Evolutionary conservation across 1,284 basidiomycete species (phyloP), one percentile per base, ranked within the genome.

Genomic region (Ustanciosporium gigantosporum): DNA sequence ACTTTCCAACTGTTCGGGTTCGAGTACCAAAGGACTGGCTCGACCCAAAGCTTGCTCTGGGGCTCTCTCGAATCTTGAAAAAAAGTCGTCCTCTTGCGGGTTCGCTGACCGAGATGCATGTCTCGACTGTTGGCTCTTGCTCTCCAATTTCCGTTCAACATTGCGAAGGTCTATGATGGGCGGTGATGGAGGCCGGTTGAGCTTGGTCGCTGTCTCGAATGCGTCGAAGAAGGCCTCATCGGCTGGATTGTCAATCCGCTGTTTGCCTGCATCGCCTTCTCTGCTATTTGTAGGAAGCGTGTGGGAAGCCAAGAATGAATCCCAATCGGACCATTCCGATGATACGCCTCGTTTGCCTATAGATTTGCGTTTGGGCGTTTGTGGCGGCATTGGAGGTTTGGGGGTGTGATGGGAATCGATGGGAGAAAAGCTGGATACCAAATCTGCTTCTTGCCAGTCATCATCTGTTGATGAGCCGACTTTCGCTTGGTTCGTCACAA

Each of bases 101-200:
- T 37, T 41, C 35, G 23, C 29, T n/a, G n/a, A n/a, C n/a, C n/a
- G n/a, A 31, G 14, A 49, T 32, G 50, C 31, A 23, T 42, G 41
- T n/a, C n/a, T n/a, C 25, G 51, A 45, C n/a, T 41, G 41, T 24
- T 60, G 39, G 41, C 44, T 51, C 27, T 65, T 52, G 7, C 35
- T 42, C 24, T 67, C 60, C 11, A 77, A 55, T 47, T 68, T 64
- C 37, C 53, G 52, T 40, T 77, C 73, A 8, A 73, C 64, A 5
- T 55, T 56, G 5, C 74, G 66, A 19, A 77, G 64, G 44, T 77
- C 75, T 25, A 77, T 68, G 36, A 73, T 67, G 14, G 66, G 64
- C 7, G 68, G 73, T 6, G 68, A 71, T 13, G 70, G 70, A 0
- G 21, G 42, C 3, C 56, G 64, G 17, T 41, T 36, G 11, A 50